phyloP scores from a whole-genome alignment of 75 land plant genomes.

The Adiantum capillusveneris region DNA sequence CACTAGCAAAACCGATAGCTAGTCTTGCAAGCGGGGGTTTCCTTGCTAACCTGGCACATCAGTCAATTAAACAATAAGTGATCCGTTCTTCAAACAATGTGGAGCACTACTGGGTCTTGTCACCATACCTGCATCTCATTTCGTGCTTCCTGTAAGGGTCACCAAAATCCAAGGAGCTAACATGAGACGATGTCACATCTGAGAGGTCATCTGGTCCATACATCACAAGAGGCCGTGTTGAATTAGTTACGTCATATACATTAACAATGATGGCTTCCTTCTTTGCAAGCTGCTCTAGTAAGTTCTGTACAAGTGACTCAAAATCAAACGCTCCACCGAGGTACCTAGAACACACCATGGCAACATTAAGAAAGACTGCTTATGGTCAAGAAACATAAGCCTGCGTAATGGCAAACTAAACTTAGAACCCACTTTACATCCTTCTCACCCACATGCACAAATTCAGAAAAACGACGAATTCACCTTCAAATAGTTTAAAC shows the following conservation, averaged over 20 bases:
- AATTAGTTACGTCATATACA: slow-evolving; percentile 82
- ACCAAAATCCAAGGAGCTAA: slow-evolving; percentile 80
- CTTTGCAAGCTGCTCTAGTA: slow-evolving; percentile 75
- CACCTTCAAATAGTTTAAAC: no score
- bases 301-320: slow-evolving; percentile 82
- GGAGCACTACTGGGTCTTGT: no score
- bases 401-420: no score
- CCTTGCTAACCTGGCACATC: slow-evolving; percentile 45
- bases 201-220: slow-evolving; percentile 42
- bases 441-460: no score
- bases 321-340: slow-evolving; percentile 95
- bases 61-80: neutral
- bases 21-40: slow-evolving; percentile 49
- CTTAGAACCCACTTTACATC: no score
- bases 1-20: slow-evolving; percentile 46
- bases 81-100: no score
- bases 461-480: no score
- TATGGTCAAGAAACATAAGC: no score
- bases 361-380: no score
- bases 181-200: slow-evolving; percentile 42
- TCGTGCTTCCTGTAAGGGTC: slow-evolving; percentile 87
- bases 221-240: slow-evolving; percentile 71
- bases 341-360: slow-evolving; percentile 38
- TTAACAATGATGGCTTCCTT: slow-evolving; percentile 74
- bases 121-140: slow-evolving; percentile 70